Base-by-base conservation (phyloP, 345 rosid species). In the Salix purpurea region DNA sequence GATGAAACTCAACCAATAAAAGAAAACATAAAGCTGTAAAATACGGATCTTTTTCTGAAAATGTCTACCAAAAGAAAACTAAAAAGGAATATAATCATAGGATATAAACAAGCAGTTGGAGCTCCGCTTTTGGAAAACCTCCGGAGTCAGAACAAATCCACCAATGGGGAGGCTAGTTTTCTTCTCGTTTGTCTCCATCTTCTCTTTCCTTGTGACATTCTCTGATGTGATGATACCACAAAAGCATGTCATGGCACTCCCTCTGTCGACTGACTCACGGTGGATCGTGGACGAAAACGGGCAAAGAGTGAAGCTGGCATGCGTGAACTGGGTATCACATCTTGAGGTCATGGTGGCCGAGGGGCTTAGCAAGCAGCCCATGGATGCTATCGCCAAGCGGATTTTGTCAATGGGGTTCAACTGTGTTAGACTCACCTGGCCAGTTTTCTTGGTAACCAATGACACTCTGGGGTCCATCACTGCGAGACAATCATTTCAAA, bases 401-500 rank as follows among this genome's bases (percentile, higher is more conserved):
- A 79, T 86, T 16, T 42, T 67, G 67, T 72, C 73, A 4, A 73
- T 82, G 81, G 89, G 89, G 30, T 86, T 86, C 74, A 83, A 83
- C 58, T 86, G 89, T 48, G 84, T 86, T 13, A 77, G 89, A 48
- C 76, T 86, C 65, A 82, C 89, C 23, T 84, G 87, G 89, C 85
- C 89, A 1, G 78, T 86, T 26, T 78, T 67, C 39, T 67, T 86
- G 69, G 80, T 71, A n/a, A 79, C 80, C 7, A 84, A 86, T 61
- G 75, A 70, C 34, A 56, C 85, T 0, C 40, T 84, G 18, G 80
- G 71, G 13, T 54, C 76, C 3, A 32, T 72, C 37, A 83, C 82
- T 37, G 89, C 76, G 0, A 69, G 76, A 21, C 79, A 80, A 24
- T 96, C 98, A 4, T 87, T 96, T 85, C 91, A 79, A 79, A 78